Conservation (phyloP, 495 filamentous ascomycete species). For the Apodospora peruviana region DNA sequence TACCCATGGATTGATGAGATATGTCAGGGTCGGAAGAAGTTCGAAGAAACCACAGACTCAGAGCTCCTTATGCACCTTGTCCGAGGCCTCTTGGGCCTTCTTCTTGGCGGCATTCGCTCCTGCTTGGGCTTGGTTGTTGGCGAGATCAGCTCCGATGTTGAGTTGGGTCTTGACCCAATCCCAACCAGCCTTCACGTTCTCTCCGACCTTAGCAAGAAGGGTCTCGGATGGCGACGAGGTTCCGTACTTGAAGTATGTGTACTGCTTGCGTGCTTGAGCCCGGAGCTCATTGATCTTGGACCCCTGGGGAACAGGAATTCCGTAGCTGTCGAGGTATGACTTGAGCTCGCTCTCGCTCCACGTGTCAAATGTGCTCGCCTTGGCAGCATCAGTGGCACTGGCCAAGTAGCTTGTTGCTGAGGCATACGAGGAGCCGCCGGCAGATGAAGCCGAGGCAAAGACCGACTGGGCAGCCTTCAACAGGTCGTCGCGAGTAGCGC, state of each 20-base stretch:
- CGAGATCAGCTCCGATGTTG: conserved; percentile 51
- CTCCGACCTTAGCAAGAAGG: conserved; percentile 57
- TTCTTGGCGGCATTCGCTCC: conserved; percentile 20
- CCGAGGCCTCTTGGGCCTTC: conserved; percentile 19
- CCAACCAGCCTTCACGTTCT: conserved; percentile 41
- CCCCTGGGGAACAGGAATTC: conserved; percentile 67
- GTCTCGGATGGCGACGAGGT: conserved; percentile 60
- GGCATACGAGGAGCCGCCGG: conserved; percentile 63
- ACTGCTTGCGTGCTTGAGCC: conserved; percentile 65
- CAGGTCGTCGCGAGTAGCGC: conserved; percentile 66
- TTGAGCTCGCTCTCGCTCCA: conserved; percentile 80
- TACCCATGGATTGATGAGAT: too few relatives aligned
- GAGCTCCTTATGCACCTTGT: conserved; percentile 17
- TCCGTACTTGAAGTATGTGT: conserved; percentile 73
- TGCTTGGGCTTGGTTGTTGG: conserved; percentile 30
- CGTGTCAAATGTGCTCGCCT: conserved; percentile 66
- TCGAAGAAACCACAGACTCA: conserved; percentile 5
- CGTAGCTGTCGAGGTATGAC: conserved; percentile 75
- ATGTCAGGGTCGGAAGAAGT: too few relatives aligned
- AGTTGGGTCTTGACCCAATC: conserved; percentile 59
- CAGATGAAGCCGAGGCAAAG: conserved; percentile 62
- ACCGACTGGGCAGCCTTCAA: conserved; percentile 62
- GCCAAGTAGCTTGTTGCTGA: conserved; percentile 70
- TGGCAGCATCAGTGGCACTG: conserved; percentile 60
- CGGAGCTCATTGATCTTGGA: conserved; percentile 58